Percentiles rank a stretch among this genome's conserved stretches.
These are phyloP conservation scores for Calvatia gigantea DNA, from an alignment of 768 basidiomycete genomes.

Conservation along the genomic window DNA sequence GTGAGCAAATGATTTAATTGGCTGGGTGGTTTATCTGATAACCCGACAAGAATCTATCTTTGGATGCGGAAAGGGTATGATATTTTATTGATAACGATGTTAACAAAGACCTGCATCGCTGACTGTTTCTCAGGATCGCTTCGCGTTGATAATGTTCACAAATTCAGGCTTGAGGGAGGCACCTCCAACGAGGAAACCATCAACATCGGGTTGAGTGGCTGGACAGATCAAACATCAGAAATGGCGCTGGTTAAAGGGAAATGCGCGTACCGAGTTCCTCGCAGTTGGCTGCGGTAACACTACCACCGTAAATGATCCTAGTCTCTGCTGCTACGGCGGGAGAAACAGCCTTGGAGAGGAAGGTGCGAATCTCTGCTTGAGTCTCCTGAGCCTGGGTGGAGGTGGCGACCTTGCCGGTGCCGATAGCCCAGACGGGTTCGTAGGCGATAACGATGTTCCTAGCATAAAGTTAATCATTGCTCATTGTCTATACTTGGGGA, in stretches of 20 bases:
- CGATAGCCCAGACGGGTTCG: constrained; percentile 98
- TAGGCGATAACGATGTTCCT: constrained; percentile 95
- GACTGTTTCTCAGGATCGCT: constrained; percentile 19
- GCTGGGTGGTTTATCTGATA: constrained; percentile 1
- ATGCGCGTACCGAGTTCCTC: constrained; percentile 72
- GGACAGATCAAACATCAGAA: constrained; percentile 10
- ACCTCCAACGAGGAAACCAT: constrained; percentile 97
- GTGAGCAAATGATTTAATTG: not conserved
- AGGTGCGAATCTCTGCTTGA: constrained; percentile 79
- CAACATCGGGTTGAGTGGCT: constrained; percentile 82
- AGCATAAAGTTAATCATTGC: not conserved
- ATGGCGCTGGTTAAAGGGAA: not conserved
- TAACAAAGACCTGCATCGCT: not conserved
- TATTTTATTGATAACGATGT: not conserved
- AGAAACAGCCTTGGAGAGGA: constrained; percentile 64
- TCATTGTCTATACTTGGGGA: not conserved
- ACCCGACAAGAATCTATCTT: not conserved
- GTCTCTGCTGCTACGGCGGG: constrained; percentile 64
- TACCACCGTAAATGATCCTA: constrained; percentile 95
- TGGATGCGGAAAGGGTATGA: not conserved
- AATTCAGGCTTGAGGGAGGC: constrained; percentile 99
- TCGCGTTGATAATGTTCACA: constrained; percentile 83
- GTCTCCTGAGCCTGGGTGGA: constrained; percentile 90
- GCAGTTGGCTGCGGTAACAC: constrained; percentile 86
- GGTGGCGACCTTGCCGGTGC: constrained; percentile 94